Base-by-base conservation (phyloP, 176 grass and related monocot species). In the Thinopyrum elongatum region DNA sequence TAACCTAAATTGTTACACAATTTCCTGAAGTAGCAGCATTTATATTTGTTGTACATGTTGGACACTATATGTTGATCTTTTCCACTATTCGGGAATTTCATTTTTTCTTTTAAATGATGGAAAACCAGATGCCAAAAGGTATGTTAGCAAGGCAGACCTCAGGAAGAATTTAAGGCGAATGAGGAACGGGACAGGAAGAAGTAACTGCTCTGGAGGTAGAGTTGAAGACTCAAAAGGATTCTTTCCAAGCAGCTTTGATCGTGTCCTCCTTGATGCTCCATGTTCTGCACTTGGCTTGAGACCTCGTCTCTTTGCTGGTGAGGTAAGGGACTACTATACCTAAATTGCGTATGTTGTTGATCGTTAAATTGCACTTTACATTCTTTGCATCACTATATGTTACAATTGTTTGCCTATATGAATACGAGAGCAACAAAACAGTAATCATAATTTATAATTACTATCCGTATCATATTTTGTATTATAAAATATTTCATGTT, bases 221-320 rank as follows among this genome's bases (percentile, higher is more conserved):
- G 96, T 92, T 85, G 88, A 89, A 90, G 81, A 89, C 47, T 98
- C 96, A 63, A 94, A 94, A 63, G 96, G 93, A 59, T 98, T 98
- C 78, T 36, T 60, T 53, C 96, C 96, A 29, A 88, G 95, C 78
- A 98, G 92, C 78, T 98, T 98, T 94, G 96, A 95, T 81, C 91
- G 93, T 84, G 96, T 98, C 90, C 92, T 98, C 81, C 96, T 98
- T 73, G 96, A 98, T 57, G 93, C 92, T 78, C 96, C 96, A 63
- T 98, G 96, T 89, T 98, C 96, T 92, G 96, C 96, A 22, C 93
- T 98, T 76, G 96, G 96, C n/a, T 94, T 98, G 88, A 90, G 96
- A 69, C 96, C 96, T 82, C 91, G 96, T 3, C 87, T 98, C 62
- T 98, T 98, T 89, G 88, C 81, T 80, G 88, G 86, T 46, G 90